These are phyloP conservation scores for Artemisia argyi DNA, from an alignment of 129 eudicot species.

Conservation along the genomic window DNA sequence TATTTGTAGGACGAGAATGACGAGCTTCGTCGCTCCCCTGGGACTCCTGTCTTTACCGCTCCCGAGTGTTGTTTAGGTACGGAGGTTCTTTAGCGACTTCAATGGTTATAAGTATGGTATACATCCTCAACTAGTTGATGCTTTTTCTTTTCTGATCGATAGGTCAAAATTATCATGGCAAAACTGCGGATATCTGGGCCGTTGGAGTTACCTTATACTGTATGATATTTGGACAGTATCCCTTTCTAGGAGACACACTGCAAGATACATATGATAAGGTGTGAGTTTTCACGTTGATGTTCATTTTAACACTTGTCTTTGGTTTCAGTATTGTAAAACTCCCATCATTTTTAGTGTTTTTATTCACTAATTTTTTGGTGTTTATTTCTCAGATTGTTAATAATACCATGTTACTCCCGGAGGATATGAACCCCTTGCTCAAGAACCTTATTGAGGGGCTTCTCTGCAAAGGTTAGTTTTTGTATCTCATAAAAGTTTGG, in stretches of 20 bases:
- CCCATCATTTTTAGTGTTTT: slow-evolving; percentile 18
- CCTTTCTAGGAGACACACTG: slow-evolving; percentile 91
- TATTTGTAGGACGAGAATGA: slow-evolving; percentile 74
- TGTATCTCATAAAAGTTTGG: background rate
- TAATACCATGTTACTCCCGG: background rate
- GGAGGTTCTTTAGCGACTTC: slow-evolving; percentile 19
- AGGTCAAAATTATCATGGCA: slow-evolving; percentile 86
- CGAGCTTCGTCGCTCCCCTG: slow-evolving; percentile 96
- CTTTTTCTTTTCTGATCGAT: background rate
- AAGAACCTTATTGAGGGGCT: slow-evolving; percentile 55
- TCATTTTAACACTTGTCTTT: slow-evolving; percentile 13
- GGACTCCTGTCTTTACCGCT: slow-evolving; percentile 97
- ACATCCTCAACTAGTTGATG: slow-evolving; percentile 1
- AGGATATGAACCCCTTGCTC: slow-evolving; percentile 14
- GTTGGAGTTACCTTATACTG: slow-evolving; percentile 90
- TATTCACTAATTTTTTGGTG: slow-evolving; percentile 10
- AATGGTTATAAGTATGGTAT: background rate
- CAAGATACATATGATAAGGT: slow-evolving; percentile 96
- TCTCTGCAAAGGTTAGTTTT: slow-evolving; percentile 83
- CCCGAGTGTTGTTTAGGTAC: slow-evolving; percentile 96
- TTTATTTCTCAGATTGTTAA: slow-evolving; percentile 10
- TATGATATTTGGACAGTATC: slow-evolving; percentile 75
- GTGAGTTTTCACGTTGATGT: slow-evolving; percentile 15
- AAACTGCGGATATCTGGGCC: slow-evolving; percentile 97
- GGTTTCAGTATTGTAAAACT: background rate